Base-by-base conservation (phyloP, 129 eudicot species). In the Saussurea involucrata region DNA sequence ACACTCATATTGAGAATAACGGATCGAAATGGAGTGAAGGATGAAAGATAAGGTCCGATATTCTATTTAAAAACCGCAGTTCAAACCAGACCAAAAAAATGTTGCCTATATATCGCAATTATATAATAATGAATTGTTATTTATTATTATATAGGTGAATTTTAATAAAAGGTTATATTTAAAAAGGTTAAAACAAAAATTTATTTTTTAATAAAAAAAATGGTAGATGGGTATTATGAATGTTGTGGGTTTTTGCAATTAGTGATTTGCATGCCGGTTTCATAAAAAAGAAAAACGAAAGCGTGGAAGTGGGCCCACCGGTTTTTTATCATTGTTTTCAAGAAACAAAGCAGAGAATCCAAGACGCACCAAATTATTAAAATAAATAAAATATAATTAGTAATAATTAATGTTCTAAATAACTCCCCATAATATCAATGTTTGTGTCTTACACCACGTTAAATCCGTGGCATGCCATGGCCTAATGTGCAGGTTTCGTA, bases 191-290 rank as follows among this genome's bases (percentile, higher is more conserved):
- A n/a, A 17, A 17, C 9, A 4, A 53, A 0, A 53, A 31, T 37
- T 27, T 27, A 40, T 18, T n/a, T 13, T 34, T 28, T 53, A 71
- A 71, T 8, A 9, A 22, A 24, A 28, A 34, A 57, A 60, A 34
- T 29, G 33, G 82, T 40, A n/a, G 64, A 71, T 68, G 29, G 75
- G 5, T 32, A 24, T 75, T 34, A 73, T 70, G 61, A 66, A 70
- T 71, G 22, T 61, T 61, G 76, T 66, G 68, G 75, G 72, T 44
- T 29, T 61, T 6, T 40, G 65, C 76, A 78, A 70, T 78, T n/a
- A 79, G 72, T 79, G 72, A 71, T 42, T n/a, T 79, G 83, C 78
- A 79, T 71, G 83, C 78, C 66, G 21, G 69, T 42, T 71, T 71
- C 66, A 63, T 71, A 77, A 63, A 63, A 63, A 64, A 63, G 7